phyloP scores from a whole-genome alignment of 169 alveolate species.

The Cryptosporidium xiaoi region DNA sequence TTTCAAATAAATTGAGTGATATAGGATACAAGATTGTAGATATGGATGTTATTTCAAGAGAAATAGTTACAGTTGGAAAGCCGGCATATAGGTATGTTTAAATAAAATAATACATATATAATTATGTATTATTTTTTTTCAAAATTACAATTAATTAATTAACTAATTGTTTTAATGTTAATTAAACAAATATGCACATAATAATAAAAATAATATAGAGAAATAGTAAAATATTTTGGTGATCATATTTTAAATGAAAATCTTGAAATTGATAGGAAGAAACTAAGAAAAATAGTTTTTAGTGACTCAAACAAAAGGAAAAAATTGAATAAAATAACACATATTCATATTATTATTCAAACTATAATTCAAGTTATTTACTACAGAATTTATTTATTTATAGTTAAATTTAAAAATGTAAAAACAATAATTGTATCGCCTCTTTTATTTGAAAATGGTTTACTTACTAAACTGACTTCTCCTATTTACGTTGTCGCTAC shows the following conservation, averaged over 20 bases:
- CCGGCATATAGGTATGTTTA: constrained; percentile 75
- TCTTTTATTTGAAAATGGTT: constrained; percentile 81
- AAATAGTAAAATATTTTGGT: constrained; percentile 81
- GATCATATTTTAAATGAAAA: constrained; percentile 73
- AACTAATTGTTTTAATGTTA: too few species aligned
- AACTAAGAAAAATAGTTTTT: constrained; percentile 81
- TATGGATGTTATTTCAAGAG: constrained; percentile 79
- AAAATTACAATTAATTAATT: neutral
- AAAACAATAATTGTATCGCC: constrained; percentile 84
- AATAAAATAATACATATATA: too few species aligned
- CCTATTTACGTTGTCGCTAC: constrained; percentile 82
- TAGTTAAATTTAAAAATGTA: constrained; percentile 9
- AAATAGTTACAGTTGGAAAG: constrained; percentile 75
- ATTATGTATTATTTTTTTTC: neutral
- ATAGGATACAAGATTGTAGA: constrained; percentile 77
- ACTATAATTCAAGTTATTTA: constrained; percentile 75
- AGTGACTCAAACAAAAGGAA: constrained; percentile 75
- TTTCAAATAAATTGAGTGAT: constrained; percentile 40
- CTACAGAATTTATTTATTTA: constrained; percentile 74
- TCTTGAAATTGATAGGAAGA: constrained; percentile 79
- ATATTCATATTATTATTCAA: constrained; percentile 77
- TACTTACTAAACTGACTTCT: constrained; percentile 80
- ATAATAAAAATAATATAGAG: constrained; percentile 9
- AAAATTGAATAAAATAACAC: constrained; percentile 80
- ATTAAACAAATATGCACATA: neutral